Base-by-base conservation (phyloP, 306 rosid genomes). In the Rosa rugosa region DNA sequence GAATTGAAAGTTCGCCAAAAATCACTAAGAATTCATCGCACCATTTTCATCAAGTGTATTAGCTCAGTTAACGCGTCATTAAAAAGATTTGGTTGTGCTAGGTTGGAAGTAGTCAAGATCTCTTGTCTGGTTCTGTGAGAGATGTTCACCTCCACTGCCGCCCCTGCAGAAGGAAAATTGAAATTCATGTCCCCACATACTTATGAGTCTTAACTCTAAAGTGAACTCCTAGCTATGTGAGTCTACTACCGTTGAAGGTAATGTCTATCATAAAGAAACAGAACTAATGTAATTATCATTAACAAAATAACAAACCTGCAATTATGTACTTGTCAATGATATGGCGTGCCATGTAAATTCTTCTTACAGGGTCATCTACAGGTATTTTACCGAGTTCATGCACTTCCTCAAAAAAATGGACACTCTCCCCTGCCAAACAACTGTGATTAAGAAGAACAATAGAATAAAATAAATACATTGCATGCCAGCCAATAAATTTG, bases 371-470 rank as follows among this genome's bases (percentile, higher is more conserved):
- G 82, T 92, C 99, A 82, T 85, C 87, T 75, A 82, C 80, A 20
- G 97, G 91, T 83, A 94, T 87, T 87, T 92, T 94, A 64, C 90
- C 83, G 60, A 88, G 97, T 85, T 92, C 99, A 31, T 91, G 88
- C 49, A 94, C 97, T 83, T 94, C 99, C 74, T 94, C 91, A 46
- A 85, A 89, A 83, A 94, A 92, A 87, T 92, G 97, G 77, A 90
- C 94, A 74, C 90, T 92, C 91, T 94, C 99, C 87, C 99, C 99
- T 80, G 99, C 99, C 92, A 94, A 89, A 89, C 96, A 95, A 83
- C 99, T 95, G 96, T 76, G 82, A 79, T 75, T 85, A 78, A 78
- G 67, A 81, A 49, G 70, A 75, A 78, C 64, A 23, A 38, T 69
- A 68, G 44, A 56, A 42, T 20, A 59, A 64, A 67, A 79, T 69